phyloP scores from a whole-genome alignment of 257 asterid species.

The Ilex aquifolium region DNA sequence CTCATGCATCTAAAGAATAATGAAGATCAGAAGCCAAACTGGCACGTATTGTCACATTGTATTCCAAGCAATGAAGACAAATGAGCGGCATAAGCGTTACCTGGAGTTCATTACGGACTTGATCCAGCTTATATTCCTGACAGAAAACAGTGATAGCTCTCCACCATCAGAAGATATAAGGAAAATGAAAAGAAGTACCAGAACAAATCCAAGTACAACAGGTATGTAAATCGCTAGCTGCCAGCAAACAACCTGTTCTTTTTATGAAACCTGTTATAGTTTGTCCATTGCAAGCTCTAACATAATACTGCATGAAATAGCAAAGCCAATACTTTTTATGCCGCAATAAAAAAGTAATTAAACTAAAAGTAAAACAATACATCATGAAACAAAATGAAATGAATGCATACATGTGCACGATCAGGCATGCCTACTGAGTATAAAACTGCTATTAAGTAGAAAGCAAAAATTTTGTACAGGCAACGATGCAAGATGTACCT shows the following conservation, averaged over 20 bases:
- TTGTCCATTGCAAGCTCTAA: too few species aligned
- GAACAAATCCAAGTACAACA: not conserved
- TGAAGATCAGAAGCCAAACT: not conserved
- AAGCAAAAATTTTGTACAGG: not conserved
- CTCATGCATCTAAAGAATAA: not conserved
- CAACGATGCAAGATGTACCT: slow-evolving; percentile 37
- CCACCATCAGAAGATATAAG: slow-evolving; percentile 14
- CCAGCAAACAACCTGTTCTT: slow-evolving; percentile 64
- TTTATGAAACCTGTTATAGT: too few species aligned
- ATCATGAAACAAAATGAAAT: too few species aligned
- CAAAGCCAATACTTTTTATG: not conserved
- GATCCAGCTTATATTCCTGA: slow-evolving; percentile 78
- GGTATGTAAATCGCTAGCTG: not conserved
- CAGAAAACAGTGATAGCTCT: slow-evolving; percentile 8
- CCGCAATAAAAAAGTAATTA: not conserved
- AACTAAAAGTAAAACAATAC: not conserved
- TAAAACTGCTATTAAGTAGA: not conserved
- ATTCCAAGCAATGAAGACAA: not conserved
- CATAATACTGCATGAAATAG: too few species aligned
- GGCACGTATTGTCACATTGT: not conserved
- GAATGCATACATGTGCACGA: not conserved
- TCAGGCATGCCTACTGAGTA: not conserved
- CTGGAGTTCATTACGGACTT: slow-evolving; percentile 78
- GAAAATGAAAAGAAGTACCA: not conserved
- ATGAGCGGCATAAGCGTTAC: slow-evolving; percentile 21